These are phyloP conservation scores for Raddia guianensis DNA, from an alignment of 176 grass and related monocot genomes.

Conservation along the genomic window DNA sequence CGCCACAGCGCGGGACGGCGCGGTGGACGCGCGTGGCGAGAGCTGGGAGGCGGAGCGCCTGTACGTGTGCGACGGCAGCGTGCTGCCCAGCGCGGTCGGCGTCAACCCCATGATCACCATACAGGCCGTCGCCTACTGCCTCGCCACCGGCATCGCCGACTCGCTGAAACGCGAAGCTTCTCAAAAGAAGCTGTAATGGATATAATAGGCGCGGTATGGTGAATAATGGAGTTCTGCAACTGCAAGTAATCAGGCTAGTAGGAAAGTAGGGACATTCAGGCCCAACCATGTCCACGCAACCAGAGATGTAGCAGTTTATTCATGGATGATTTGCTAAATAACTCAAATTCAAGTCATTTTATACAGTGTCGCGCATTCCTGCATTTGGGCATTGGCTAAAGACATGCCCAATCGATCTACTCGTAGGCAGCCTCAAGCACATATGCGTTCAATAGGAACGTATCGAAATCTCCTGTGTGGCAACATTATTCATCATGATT, in stretches of 20 bases:
- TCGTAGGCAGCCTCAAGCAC: not conserved
- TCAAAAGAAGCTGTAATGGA: not conserved
- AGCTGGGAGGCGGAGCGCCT: slow-evolving; percentile 78
- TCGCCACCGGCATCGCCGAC: slow-evolving; percentile 67
- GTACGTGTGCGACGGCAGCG: slow-evolving; percentile 85
- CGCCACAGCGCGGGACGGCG: slow-evolving; percentile 50
- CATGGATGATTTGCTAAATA: not conserved
- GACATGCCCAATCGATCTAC: too few species aligned
- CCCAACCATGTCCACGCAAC: not conserved
- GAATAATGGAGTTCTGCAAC: not conserved
- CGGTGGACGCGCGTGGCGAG: slow-evolving; percentile 76
- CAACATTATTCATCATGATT: not conserved
- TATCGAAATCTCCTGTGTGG: not conserved
- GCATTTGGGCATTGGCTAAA: too few species aligned
- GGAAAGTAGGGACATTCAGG: not conserved
- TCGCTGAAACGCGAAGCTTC: slow-evolving; percentile 32
- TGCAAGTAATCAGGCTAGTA: not conserved
- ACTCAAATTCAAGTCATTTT: too few species aligned
- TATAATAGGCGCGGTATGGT: not conserved
- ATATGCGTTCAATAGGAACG: not conserved
- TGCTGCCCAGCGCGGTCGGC: slow-evolving; percentile 66
- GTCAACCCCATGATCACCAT: slow-evolving; percentile 98
- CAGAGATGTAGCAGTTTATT: not conserved
- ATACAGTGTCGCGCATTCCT: too few species aligned
- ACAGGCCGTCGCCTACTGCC: slow-evolving; percentile 74